Evolutionary conservation across 331 rosid species (phyloP), one percentile per base, ranked within the genome.

Genomic region (Malus hybrid): DNA sequence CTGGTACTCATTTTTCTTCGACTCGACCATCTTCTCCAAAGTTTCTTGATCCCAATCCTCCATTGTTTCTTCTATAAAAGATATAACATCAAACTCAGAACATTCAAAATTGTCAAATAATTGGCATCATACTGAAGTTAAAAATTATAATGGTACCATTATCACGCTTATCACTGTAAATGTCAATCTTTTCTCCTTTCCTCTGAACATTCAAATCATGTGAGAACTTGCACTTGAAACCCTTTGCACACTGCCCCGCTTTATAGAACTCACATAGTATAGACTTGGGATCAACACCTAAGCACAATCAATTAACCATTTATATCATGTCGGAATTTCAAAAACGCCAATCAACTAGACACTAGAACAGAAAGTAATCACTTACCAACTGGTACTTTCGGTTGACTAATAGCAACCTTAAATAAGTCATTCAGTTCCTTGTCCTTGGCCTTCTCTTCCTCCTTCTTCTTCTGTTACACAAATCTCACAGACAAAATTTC

Each of bases 41-140:
- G 85, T 91, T 80, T 87, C 95, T 82, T 88, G 96, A 88, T 91
- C 98, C 97, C 98, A 91, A 46, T 88, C 96, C 82, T 90, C 96
- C 98, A 93, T 93, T 5, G 98, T 80, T 15, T 84, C 90, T 84
- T 46, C 20, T 28, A 13, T 2, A 39, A 3, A 39, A 72, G 7
- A 34, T 13, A 22, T 22, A 24, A 22, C 12, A 57, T 59, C 11
- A 36, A 36, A 73, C 39, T 60, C 68, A 10, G 57, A 59, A 39
- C 56, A 29, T 32, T 0, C 1, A 46, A 65, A 73, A 3, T 10
- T 27, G 64, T 28, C 22, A 55, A 39, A 27, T 6, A 71, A 14
- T 31, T 2, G 71, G 33, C 66, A 80, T 24, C 73, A 15, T 5
- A 3, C 22, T 2, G 24, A 27, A 34, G 19, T 16, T n/a, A 73